Base-by-base conservation (phyloP, 352 stramenopile genomes). In the Phytophthora rubi region DNA sequence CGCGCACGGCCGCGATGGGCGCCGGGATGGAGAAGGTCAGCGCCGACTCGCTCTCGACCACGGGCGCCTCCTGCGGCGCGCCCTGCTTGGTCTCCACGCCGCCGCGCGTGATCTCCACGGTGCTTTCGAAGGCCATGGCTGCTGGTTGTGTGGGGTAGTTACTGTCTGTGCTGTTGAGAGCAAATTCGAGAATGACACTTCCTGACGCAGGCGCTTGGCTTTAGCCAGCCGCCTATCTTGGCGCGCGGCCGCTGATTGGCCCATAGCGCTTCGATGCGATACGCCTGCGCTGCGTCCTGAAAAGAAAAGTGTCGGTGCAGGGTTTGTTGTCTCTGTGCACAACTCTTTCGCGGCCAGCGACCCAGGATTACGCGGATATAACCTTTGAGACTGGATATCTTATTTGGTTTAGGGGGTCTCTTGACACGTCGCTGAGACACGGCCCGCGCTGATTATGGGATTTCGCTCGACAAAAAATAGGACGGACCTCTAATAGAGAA, bases 41-140 rank as follows among this genome's bases (percentile, higher is more conserved):
- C 26, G 55, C 56, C n/a, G 58, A 54, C 28, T 65, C 55, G 21
- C 83, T 37, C 28, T 80, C 75, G 21, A 47, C 23, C 35, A 80
- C 70, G 23, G 84, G 85, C 53, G 71, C 75, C 18, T 85, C 81
- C 45, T 67, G 60, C 21, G 79, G 65, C 21, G 69, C 68, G 58
- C 57, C 70, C 37, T 77, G 72, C 59, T 83, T 84, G 48, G 79
- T 81, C 54, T 79, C 71, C 8, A 76, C 62, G 35, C 65, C 61
- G 63, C 69, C 71, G 71, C 74, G 71, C 26, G 82, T 77, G 63
- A 90, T 69, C 44, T 90, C 77, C 42, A 88, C 71, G 33, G 76
- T 83, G 44, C 71, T 84, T 53, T 74, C 74, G 61, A 90, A 78
- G 23, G 84, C 76, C 82, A 88, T 89, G 18, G 45, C 18, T 28